Base-by-base conservation (phyloP, 1,284 basidiomycete genomes). In the Tilletia setariae region DNA sequence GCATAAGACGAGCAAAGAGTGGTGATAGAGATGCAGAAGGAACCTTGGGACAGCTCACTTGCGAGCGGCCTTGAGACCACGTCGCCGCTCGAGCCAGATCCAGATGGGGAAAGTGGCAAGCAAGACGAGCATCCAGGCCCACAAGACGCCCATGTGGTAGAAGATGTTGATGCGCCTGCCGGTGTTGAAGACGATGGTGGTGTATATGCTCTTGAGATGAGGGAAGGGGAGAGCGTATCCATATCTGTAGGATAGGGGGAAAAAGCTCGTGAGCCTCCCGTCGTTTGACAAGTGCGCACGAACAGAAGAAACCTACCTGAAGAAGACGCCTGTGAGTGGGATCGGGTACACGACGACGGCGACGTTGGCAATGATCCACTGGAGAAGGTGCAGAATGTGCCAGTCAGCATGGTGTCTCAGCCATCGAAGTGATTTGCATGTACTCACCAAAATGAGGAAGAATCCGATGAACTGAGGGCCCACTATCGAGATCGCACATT, bases 221-320 rank as follows among this genome's bases (percentile, higher is more conserved):
- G 78, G 79, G 71, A 81, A 80, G 0, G 77, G 76, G 76, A 81
- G 76, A 4, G 76, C 67, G 43, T 79, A 78, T 0, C 74, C 76
- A 56, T 76, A 77, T 61, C 66, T 65, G 72, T 74, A 81, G 67
- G 80, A 79, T 46, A 25, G 25, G 23, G 53, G 53, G 32, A 63
- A 66, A 3, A n/a, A n/a, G n/a, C 35, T 40, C 35, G 35, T 40
- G 11, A 40, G 35, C 35, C 35, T 40, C 11, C 35, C n/a, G n/a
- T n/a, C n/a, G n/a, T n/a, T n/a, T n/a, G n/a, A n/a, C n/a, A n/a
- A n/a, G n/a, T 15, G 61, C 8, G 13, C 9, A 40, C 35, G 35
- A 40, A 40, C 35, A 6, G 6, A 11, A 40, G 35, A 11, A 11
- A 40, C 35, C 11, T 4, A 40, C 35, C 35, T 40, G 35, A 40